phyloP scores from a whole-genome alignment of 768 basidiomycete species.

The Tricholoma saponaceum region DNA sequence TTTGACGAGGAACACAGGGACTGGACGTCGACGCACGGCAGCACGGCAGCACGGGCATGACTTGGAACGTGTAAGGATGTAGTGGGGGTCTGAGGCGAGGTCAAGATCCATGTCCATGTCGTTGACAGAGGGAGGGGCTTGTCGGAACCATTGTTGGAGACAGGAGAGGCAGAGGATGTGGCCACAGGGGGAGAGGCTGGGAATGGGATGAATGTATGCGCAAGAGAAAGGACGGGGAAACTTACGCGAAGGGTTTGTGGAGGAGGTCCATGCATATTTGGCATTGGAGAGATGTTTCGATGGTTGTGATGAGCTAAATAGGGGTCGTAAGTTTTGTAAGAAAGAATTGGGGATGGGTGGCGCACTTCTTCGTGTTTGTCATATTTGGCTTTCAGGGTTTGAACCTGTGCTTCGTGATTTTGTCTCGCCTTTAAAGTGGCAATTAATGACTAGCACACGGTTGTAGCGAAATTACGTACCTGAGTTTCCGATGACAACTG shows the following conservation, averaged over 20 bases:
- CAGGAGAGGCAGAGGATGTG: slow-evolving; percentile 73
- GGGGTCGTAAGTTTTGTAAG: not conserved
- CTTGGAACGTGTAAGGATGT: slow-evolving; percentile 57
- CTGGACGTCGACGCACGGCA: slow-evolving; percentile 51
- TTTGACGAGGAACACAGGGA: slow-evolving; percentile 68
- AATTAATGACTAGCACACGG: not conserved
- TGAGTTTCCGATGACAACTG: slow-evolving; percentile 34
- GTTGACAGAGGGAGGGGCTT: slow-evolving; percentile 46
- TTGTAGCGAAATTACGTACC: slow-evolving; percentile 23
- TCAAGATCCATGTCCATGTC: slow-evolving; percentile 35
- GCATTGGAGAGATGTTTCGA: slow-evolving; percentile 62
- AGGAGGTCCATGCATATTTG: slow-evolving; percentile 77
- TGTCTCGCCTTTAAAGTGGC: slow-evolving; percentile 32
- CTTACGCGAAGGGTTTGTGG: slow-evolving; percentile 63
- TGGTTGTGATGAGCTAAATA: slow-evolving; percentile 44
- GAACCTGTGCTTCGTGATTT: slow-evolving; percentile 41
- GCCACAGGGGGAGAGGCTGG: slow-evolving; percentile 69
- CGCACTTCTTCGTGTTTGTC: slow-evolving; percentile 56
- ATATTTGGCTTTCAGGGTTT: slow-evolving; percentile 40
- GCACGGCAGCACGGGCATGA: slow-evolving; percentile 73
- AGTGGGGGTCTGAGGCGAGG: slow-evolving; percentile 31
- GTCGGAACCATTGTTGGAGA: slow-evolving; percentile 75
- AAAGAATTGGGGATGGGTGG: not conserved
- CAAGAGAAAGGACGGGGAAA: slow-evolving; percentile 10
- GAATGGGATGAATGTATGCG: too few species aligned